Percentiles rank a stretch among this genome's conserved stretches.
phyloP scores from a whole-genome alignment of 345 rosid genomes.

The Geranium rotundifolium region DNA sequence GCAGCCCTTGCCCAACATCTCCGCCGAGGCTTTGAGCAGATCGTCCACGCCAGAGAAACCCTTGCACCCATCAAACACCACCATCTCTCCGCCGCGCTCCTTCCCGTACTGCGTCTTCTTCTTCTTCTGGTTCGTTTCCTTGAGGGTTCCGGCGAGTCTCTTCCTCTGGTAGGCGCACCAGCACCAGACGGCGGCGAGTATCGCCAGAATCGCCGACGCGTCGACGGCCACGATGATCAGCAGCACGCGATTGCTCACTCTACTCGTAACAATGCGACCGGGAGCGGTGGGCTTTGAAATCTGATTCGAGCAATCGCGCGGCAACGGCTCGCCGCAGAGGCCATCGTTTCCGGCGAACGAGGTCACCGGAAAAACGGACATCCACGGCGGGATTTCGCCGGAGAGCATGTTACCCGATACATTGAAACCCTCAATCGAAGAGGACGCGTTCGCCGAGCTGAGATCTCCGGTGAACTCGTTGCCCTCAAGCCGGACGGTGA shows the following conservation, averaged over 20 bases:
- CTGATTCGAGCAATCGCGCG: constrained; percentile 11
- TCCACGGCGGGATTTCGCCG: constrained; percentile 24
- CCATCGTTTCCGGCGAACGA: constrained; percentile 24
- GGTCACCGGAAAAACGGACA: constrained; percentile 17
- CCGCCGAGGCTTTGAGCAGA: constrained; percentile 34
- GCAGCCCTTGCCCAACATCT: constrained; percentile 34
- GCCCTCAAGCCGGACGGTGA: constrained; percentile 28
- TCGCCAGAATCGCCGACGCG: constrained; percentile 6
- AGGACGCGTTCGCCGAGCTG: neutral
- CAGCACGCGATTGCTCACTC: neutral
- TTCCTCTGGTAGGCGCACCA: constrained; percentile 8
- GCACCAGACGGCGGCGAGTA: constrained; percentile 20
- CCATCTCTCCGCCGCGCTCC: constrained; percentile 14
- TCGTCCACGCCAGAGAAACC: constrained; percentile 21
- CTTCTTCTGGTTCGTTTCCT: neutral
- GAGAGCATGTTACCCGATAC: constrained; percentile 25
- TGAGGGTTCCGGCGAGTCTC: neutral
- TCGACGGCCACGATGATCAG: too few species aligned
- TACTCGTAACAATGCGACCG: neutral
- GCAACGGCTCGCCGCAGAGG: constrained; percentile 33
- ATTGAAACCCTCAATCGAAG: constrained; percentile 23
- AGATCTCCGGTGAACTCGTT: constrained; percentile 25
- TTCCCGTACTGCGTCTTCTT: neutral
- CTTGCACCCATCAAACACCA: constrained; percentile 29
- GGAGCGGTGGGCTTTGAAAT: neutral